Conservation (phyloP, 805 yeast species). For the Barnettozyma salicaria region DNA sequence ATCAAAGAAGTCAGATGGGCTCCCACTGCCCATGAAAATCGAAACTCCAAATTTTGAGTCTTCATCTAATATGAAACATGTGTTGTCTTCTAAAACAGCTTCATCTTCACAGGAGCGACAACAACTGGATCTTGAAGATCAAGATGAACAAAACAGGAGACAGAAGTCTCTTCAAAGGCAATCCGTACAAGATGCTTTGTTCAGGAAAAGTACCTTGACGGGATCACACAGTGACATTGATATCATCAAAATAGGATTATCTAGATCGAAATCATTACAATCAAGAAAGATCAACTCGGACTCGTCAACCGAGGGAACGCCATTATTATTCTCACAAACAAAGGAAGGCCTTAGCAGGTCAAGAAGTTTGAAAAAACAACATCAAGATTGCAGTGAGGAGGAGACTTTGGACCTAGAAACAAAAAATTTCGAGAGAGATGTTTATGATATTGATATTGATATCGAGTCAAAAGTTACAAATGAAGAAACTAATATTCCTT, state of each 20-base stretch:
- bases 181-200: slow-evolving; percentile 5
- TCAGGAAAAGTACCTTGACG: slow-evolving; percentile 4
- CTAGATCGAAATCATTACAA: slow-evolving; percentile 13
- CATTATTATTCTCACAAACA: slow-evolving; percentile 11
- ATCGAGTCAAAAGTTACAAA: not conserved
- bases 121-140: too few relatives aligned
- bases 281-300: slow-evolving; percentile 5
- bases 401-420: not conserved
- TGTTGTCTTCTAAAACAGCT: too few relatives aligned
- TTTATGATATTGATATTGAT: not conserved
- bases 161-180: slow-evolving; percentile 1
- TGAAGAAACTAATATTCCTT: slow-evolving; percentile 1
- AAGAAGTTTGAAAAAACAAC: slow-evolving; percentile 2
- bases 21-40: too few relatives aligned
- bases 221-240: slow-evolving; percentile 10
- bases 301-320: slow-evolving; percentile 3
- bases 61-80: too few relatives aligned
- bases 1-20: too few relatives aligned
- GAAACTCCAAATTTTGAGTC: too few relatives aligned
- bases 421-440: not conserved
- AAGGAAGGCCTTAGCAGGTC: slow-evolving; percentile 5
- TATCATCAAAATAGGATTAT: slow-evolving; percentile 8
- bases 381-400: too few relatives aligned
- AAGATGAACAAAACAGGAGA: slow-evolving; percentile 1
- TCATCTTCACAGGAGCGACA: too few relatives aligned